phyloP scores from a whole-genome alignment of 139 green algal species.

The Chlorella vulgaris region DNA sequence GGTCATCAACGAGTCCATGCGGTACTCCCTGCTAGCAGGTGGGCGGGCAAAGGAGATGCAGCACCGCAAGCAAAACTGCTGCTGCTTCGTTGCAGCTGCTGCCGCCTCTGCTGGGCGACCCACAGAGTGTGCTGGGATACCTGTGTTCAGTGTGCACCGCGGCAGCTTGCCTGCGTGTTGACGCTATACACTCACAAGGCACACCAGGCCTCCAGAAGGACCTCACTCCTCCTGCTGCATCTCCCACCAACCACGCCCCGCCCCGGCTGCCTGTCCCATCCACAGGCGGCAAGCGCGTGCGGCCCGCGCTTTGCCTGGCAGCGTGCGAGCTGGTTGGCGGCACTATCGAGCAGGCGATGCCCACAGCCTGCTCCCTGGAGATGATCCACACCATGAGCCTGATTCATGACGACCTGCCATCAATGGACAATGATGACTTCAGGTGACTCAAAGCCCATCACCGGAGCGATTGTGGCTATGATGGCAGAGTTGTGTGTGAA shows the following conservation, averaged over 20 bases:
- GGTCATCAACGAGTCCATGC: conserved; percentile 91
- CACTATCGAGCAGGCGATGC: conserved; percentile 77
- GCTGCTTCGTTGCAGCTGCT: no score
- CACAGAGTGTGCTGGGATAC: no score
- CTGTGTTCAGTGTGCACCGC: no score
- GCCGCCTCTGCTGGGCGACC: no score
- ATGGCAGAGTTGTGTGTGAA: not conserved
- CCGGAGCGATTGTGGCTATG: not conserved
- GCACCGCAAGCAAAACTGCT: no score
- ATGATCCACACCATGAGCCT: conserved; percentile 98
- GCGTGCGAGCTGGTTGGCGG: conserved; percentile 96
- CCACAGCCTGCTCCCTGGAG: conserved; percentile 95
- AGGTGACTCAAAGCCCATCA: conserved; percentile 60
- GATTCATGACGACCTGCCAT: conserved; percentile 89
- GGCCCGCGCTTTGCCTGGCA: conserved; percentile 93
- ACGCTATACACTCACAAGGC: no score
- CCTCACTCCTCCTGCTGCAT: no score
- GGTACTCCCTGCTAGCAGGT: conserved; percentile 50
- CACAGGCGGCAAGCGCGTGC: conserved; percentile 96
- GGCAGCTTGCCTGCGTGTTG: no score
- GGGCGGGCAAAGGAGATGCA: not conserved
- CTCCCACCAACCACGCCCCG: no score
- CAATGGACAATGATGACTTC: conserved; percentile 99
- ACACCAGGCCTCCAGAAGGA: no score
- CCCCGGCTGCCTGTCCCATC: no score